Evolutionary conservation across 192 early-diverging fungal species (phyloP), one percentile per base, ranked within the genome.

Genomic region (Podila epicladia): DNA sequence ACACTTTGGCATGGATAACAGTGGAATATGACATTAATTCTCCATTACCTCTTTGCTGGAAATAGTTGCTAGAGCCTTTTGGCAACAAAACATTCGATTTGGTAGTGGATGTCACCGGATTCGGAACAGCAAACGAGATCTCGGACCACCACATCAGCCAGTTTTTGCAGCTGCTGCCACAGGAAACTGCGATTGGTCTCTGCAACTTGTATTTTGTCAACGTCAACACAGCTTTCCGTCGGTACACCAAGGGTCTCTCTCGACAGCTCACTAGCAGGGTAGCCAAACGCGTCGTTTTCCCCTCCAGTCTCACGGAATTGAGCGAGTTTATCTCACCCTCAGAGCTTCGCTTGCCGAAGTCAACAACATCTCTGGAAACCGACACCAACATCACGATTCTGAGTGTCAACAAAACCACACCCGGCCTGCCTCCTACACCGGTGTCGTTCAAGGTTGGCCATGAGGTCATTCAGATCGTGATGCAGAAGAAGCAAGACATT

Each of bases 391-490:
- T 87, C 68, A 83, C 85, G 49, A 89, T 92, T 58, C 82, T 85
- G 45, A 93, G 93, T 2, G 91, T 95, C 24, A 88, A 88, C 22
- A 90, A 92, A 41, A 79, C 95, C 19, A 90, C 88, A 48, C 93
- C 88, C 31, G 89, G 90, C 49, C 86, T 91, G 26, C 74, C 89
- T 32, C 86, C 88, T 50, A 72, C 93, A 53, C 94, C 94, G 13
- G 94, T 96, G 32, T 89, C 90, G 38, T 86, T 98, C 64, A 94
- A 94, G 78, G 88, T 98, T 70, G 89, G 92, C 13, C 82, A 87
- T 8, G 96, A 98, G 62, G 90, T 88, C 12, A 91, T 98, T 49
- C 94, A 97, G 73, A 89, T 98, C 37, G 91, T 89, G 65, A 87
- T 88, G 48, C 82, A 86, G 69, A 91, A 90, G 79, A 88, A 92